Evolutionary conservation across 2,329 filamentous ascomycete genomes (phyloP), one percentile per base, ranked within the genome.

Genomic region (Fusarium anthophilum): DNA sequence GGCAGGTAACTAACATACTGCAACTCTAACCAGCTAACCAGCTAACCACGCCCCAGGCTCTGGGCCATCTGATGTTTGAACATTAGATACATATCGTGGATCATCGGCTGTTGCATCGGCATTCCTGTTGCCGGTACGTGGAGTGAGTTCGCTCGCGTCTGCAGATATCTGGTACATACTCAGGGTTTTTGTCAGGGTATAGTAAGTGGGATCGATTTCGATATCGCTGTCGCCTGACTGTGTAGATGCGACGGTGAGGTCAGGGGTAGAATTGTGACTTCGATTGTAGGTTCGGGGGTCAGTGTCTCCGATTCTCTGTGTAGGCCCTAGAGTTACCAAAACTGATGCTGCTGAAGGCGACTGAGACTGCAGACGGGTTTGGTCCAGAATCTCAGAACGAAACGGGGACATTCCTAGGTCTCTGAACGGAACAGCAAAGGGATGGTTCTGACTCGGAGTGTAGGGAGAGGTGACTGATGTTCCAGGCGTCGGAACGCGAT

Each of bases 1-100:
- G 28, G 37, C 51, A 48, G 37, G 37, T 47, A 50, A 22, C 53
- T 50, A 41, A 24, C 43, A 47, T 38, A 39, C 39, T 57, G 28
- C 37, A 35, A 54, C 37, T 64, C 35, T 64, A 59, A 15, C 50
- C 63, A 50, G 54, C 35, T 64, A 59, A 15, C 50, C 63, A 50
- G 54, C 64, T 53, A 72, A 72, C 64, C 64, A 72, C 22, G n/a
- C 51, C 38, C 55, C 59, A 26, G 69, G 50, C 32, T 72, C 69
- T 48, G 65, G 58, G 17, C 35, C 67, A 43, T 32, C 39, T 32
- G 22, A 38, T 35, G 43, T 26, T 43, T 32, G 32, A 38, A 45
- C 45, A 41, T 47, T 13, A 37, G 57, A 32, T 26, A 39, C 41
- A 26, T 45, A 43, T 20, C 53, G 51, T 32, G 47, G 32, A 28